Evolutionary conservation across 176 grass and related monocot genomes (phyloP).

Genomic region (Paspalum notatum): DNA sequence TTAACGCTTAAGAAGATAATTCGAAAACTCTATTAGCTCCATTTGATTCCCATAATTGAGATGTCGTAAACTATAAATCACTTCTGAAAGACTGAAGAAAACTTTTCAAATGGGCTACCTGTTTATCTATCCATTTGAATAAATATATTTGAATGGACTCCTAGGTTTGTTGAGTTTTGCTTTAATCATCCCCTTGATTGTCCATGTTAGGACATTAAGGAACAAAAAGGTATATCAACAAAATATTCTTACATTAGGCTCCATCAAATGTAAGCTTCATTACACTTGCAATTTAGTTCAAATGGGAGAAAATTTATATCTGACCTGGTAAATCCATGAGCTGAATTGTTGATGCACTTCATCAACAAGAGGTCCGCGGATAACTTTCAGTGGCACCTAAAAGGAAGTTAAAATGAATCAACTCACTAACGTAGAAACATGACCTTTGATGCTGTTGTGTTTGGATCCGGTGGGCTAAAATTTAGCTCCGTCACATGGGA

Average conservation of each 20-base stretch:
- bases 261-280: background rate
- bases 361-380: conserved; percentile 69
- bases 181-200: background rate
- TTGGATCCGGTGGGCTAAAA: no score
- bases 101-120: background rate
- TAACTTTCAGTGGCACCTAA: conserved; percentile 71
- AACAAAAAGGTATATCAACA: background rate
- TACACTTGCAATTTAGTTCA: background rate
- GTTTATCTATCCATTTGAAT: background rate
- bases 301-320: conserved; percentile 10
- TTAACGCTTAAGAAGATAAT: background rate
- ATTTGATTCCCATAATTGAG: background rate
- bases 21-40: background rate
- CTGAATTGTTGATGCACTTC: conserved; percentile 93
- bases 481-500: no score
- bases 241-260: background rate
- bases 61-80: background rate
- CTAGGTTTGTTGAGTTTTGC: background rate
- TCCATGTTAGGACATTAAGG: background rate
- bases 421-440: background rate
- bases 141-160: background rate
- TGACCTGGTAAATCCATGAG: conserved; percentile 91
- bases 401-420: background rate
- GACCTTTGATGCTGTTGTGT: background rate
- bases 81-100: background rate